These are phyloP conservation scores for Staphylotrichum tortipilum DNA, from an alignment of 495 filamentous ascomycete genomes.

Conservation along the genomic window DNA sequence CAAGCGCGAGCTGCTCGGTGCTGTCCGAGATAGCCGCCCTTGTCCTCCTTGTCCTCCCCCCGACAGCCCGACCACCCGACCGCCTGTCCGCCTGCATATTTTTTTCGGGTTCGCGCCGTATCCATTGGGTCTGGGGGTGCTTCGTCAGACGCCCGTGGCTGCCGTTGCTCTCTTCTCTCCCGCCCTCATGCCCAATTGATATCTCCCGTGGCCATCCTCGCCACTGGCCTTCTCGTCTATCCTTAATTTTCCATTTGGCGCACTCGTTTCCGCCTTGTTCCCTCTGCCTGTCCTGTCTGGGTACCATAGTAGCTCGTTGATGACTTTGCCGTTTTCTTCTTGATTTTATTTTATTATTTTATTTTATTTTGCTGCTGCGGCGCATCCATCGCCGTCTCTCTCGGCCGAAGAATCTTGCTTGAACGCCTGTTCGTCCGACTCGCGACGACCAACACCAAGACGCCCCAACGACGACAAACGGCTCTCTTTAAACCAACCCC, in stretches of 20 bases:
- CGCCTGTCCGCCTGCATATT: too few species aligned
- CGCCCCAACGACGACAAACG: too few species aligned
- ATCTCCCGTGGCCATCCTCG: constrained; percentile 6
- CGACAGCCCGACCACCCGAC: too few species aligned
- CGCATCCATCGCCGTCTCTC: constrained; percentile 3
- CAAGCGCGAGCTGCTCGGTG: constrained; percentile 2
- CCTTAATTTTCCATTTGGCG: constrained; percentile 5
- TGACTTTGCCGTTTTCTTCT: too few species aligned
- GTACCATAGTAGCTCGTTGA: constrained; percentile 5
- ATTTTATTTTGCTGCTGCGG: not conserved
- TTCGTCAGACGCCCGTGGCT: constrained; percentile 10
- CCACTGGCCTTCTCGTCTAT: constrained; percentile 6
- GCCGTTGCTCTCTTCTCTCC: not conserved
- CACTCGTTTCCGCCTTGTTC: constrained; percentile 5
- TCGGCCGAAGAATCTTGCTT: not conserved
- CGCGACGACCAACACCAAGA: not conserved
- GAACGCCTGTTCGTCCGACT: not conserved
- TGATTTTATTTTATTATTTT: constrained; percentile 10
- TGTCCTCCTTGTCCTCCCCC: too few species aligned
- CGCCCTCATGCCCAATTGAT: constrained; percentile 10
- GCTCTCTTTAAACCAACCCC: not conserved
- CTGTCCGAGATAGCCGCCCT: constrained; percentile 10
- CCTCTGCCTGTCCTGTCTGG: not conserved
- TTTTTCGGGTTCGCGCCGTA: constrained; percentile 7
- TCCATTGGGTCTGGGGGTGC: constrained; percentile 5